Evolutionary conservation across 306 rosid genomes (phyloP), one percentile per base, ranked within the genome.

Genomic region (Prinsepia uniflora): DNA sequence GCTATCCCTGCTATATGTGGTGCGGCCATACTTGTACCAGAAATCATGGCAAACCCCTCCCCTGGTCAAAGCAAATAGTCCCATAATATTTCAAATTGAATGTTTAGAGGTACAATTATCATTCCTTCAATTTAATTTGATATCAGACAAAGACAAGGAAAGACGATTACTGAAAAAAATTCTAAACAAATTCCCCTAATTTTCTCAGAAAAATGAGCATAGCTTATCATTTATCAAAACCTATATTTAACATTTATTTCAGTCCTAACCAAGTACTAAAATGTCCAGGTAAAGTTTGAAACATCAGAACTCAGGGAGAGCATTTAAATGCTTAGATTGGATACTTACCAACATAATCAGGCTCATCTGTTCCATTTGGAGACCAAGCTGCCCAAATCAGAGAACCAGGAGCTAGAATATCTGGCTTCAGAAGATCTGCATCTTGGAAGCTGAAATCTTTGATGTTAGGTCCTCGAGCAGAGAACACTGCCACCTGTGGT

Each of bases 21-120:
- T 52, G 99, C 97, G 41, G 99, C 92, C 99, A 95, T 95, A 83
- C 99, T 95, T 30, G 99, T 95, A 85, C 99, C 97, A 64, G 99
- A 95, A 70, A 95, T 91, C 96, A 95, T 86, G 63, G 99, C 99
- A 83, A 95, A 95, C 47, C 85, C 94, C 79, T 91, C 99, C 40
- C 99, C 99, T 95, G 80, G 56, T 66, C 71, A 69, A 71, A 74
- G 62, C 17, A 65, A 75, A 77, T 6, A 65, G 64, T 40, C n/a
- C 50, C 34, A 39, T 42, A 18, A 42, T 20, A 20, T 68, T 72
- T 11, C 39, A 18, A 64, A 76, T 17, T 45, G 52, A 54, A 67
- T 47, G 58, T 65, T 40, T 68, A 24, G 20, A 55, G 20, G n/a
- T 18, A 72, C 42, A 41, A 22, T 12, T 64, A 36, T 44, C 17